Evolutionary conservation across 78 protist genomes (phyloP).

Genomic region (Dictyostelium capitatum): DNA sequence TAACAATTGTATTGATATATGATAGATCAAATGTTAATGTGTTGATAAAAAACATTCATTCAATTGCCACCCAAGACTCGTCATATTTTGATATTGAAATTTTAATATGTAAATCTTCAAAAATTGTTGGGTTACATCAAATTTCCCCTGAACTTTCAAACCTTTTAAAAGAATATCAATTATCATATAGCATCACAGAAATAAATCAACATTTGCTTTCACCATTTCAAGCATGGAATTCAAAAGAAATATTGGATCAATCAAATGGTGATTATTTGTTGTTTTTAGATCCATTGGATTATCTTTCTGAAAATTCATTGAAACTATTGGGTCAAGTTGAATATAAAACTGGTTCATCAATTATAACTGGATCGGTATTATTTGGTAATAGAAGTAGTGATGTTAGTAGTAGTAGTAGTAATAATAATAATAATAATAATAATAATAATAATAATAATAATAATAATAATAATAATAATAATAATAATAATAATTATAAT

Average conservation of each 20-base stretch:
- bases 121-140: neutral
- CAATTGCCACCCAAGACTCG: neutral
- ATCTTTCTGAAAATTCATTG: neutral
- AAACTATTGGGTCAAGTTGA: neutral
- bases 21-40: neutral
- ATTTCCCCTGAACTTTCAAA: neutral
- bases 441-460: too few relatives aligned
- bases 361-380: neutral
- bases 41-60: neutral
- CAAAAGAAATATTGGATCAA: neutral
- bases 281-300: conserved; percentile 26
- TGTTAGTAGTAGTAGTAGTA: neutral
- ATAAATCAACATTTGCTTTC: neutral
- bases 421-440: neutral
- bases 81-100: neutral
- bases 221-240: conserved; percentile 64
- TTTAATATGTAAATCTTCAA: neutral
- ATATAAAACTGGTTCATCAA: neutral
- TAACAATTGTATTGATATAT: neutral
- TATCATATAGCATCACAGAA: neutral
- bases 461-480: too few relatives aligned
- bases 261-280: neutral
- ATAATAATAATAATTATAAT: too few relatives aligned
- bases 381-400: neutral
- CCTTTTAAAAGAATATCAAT: neutral